phyloP scores from a whole-genome alignment of 306 rosid genomes.

The Prunus armeniaca region DNA sequence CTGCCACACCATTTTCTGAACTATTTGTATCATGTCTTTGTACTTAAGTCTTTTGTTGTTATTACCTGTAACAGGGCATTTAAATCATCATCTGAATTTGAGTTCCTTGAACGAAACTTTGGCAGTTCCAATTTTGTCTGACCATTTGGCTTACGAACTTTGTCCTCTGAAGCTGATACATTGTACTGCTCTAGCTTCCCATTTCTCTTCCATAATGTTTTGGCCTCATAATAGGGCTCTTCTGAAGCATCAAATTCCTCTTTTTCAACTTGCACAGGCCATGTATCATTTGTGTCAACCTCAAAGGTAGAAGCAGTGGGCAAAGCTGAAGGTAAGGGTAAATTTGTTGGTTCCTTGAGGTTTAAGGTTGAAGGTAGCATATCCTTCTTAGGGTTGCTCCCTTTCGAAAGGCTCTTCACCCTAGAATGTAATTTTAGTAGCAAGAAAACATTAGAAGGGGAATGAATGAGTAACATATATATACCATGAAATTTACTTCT shows the following conservation, averaged over 20 bases:
- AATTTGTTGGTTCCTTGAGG: slow-evolving; percentile 75
- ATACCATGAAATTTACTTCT: slow-evolving; percentile 16
- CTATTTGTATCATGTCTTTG: neutral
- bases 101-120: slow-evolving; percentile 51
- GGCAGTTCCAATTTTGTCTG: slow-evolving; percentile 73
- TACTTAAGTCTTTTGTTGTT: neutral
- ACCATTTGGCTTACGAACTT: slow-evolving; percentile 56
- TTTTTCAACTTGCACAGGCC: slow-evolving; percentile 63
- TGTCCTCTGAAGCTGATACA: slow-evolving; percentile 49
- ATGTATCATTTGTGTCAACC: slow-evolving; percentile 47
- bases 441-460: neutral
- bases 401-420: slow-evolving; percentile 95
- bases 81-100: slow-evolving; percentile 73
- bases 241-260: slow-evolving; percentile 73
- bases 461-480: slow-evolving; percentile 11
- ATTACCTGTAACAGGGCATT: slow-evolving; percentile 84
- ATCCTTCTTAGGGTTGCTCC: slow-evolving; percentile 83
- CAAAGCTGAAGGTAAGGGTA: slow-evolving; percentile 64
- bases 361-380: slow-evolving; percentile 60
- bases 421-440: slow-evolving; percentile 42
- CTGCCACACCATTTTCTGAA: neutral
- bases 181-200: slow-evolving; percentile 60
- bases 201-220: slow-evolving; percentile 73
- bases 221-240: slow-evolving; percentile 64
- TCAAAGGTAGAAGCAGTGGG: slow-evolving; percentile 57